Evolutionary conservation across 2,329 filamentous ascomycete genomes (phyloP).

Genomic region (Elsinoe fawcettii): DNA sequence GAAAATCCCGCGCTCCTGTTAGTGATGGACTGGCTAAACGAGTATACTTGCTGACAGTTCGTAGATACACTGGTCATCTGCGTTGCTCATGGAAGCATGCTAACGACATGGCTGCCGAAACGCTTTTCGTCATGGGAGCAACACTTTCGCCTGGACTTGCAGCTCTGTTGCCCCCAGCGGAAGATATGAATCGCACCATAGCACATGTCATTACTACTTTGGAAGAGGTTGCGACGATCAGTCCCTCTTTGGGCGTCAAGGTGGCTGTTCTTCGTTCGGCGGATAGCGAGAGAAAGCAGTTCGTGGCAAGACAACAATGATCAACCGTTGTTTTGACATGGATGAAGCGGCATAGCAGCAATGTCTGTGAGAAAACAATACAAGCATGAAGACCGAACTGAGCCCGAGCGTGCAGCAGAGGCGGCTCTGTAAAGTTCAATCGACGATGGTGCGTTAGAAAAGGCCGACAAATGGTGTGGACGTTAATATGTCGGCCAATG

Average conservation of each 20-base stretch:
- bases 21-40: constrained; percentile 29
- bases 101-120: constrained; percentile 74
- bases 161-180: constrained; percentile 51
- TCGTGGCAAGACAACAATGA: neutral
- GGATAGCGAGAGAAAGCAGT: constrained; percentile 5
- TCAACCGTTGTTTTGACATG: neutral
- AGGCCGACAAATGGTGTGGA: neutral
- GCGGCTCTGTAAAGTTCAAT: neutral
- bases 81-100: constrained; percentile 82
- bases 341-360: neutral
- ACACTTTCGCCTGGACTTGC: constrained; percentile 70
- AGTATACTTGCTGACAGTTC: constrained; percentile 15
- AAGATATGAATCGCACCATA: constrained; percentile 65
- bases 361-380: neutral
- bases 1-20: constrained; percentile 72
- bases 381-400: neutral
- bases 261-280: constrained; percentile 1
- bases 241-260: constrained; percentile 10
- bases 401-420: neutral
- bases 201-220: constrained; percentile 69
- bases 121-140: constrained; percentile 73
- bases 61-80: constrained; percentile 70
- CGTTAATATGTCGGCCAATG: neutral
- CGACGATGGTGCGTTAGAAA: neutral
- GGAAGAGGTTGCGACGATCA: constrained; percentile 52